Conservation (phyloP, 2,329 filamentous ascomycete genomes). For the Sclerotinia minor region DNA sequence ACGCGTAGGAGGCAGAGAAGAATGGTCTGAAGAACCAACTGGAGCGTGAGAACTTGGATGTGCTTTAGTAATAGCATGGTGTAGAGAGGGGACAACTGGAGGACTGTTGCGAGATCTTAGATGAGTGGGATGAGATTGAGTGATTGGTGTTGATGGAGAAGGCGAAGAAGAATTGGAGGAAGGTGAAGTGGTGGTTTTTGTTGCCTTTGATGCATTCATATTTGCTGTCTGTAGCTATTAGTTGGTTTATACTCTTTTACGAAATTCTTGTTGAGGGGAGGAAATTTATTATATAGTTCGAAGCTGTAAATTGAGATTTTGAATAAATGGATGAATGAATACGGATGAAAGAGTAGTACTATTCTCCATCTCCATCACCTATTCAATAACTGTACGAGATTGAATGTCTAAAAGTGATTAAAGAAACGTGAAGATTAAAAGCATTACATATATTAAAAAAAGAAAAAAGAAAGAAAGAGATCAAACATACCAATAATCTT, state of each 20-base stretch:
- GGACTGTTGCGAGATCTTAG: background rate
- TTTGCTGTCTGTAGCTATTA: background rate
- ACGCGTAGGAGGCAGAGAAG: background rate
- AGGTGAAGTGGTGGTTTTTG: background rate
- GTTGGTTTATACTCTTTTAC: background rate
- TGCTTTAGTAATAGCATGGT: background rate
- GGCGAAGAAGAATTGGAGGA: too few species aligned
- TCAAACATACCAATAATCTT: background rate
- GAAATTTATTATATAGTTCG: background rate
- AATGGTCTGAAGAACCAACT: background rate
- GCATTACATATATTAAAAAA: background rate
- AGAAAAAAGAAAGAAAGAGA: background rate
- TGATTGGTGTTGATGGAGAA: background rate
- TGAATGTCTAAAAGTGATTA: background rate
- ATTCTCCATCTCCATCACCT: background rate
- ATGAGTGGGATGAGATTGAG: background rate
- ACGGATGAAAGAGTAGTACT: background rate
- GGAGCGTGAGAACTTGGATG: too few species aligned
- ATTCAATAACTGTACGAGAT: background rate
- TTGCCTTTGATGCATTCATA: background rate
- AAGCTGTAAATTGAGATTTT: background rate
- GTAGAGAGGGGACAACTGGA: background rate
- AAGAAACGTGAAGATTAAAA: background rate
- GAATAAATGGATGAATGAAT: background rate
- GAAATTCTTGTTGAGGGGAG: background rate